Conservation (phyloP, 805 yeast genomes). For the Lipomyces sp. region DNA sequence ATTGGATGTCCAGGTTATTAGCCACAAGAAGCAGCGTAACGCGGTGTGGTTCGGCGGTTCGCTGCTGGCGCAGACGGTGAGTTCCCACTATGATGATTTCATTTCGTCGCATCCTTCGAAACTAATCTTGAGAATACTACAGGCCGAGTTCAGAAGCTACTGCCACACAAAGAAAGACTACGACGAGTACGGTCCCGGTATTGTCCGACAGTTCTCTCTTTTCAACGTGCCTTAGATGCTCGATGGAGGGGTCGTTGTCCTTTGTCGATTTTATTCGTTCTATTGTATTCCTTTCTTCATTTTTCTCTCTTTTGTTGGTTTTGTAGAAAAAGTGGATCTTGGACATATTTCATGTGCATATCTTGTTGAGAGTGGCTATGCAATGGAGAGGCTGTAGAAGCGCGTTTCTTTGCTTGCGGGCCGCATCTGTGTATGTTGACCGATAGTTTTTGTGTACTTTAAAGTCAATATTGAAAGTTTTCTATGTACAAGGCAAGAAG, state of each 20-base stretch:
- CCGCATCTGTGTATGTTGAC: too few species aligned
- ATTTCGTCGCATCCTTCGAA: background rate
- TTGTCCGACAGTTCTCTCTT: conserved; percentile 93
- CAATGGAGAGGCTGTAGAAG: too few species aligned
- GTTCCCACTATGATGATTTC: conserved; percentile 3
- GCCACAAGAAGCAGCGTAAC: conserved; percentile 95
- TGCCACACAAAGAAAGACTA: conserved; percentile 97
- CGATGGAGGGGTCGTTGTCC: background rate
- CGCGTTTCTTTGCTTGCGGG: too few species aligned
- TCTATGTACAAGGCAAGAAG: too few species aligned
- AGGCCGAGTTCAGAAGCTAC: conserved; percentile 84
- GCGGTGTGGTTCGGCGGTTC: conserved; percentile 99
- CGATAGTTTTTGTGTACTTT: too few species aligned
- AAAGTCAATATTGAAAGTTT: too few species aligned
- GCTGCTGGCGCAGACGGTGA: conserved; percentile 82
- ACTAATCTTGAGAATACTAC: conserved; percentile 3
- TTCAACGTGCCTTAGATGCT: conserved; percentile 73
- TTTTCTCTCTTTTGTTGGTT: too few species aligned
- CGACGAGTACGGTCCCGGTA: conserved; percentile 96
- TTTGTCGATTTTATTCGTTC: too few species aligned
- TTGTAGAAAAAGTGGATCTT: too few species aligned
- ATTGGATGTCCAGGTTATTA: conserved; percentile 92
- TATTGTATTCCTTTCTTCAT: too few species aligned
- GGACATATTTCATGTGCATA: too few species aligned
- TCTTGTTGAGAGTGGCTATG: too few species aligned